Percentiles rank a stretch among this genome's conserved stretches.
Conservation (phyloP, 331 rosid species). For the Cydonia oblonga region DNA sequence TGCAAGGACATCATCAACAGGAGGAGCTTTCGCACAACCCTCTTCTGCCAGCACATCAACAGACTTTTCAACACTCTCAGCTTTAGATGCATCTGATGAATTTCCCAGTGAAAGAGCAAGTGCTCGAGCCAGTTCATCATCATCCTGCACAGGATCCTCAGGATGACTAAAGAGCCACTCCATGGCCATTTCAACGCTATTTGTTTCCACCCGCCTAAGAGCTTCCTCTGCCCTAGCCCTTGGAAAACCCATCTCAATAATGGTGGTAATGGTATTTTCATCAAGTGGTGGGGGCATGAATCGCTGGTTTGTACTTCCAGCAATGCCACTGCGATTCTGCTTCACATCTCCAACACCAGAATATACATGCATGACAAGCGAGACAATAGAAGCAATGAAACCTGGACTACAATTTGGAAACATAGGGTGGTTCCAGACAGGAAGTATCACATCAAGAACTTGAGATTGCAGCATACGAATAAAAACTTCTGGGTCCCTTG, state of each 20-base stretch:
- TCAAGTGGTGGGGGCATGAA: slow-evolving; percentile 86
- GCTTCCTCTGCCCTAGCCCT: slow-evolving; percentile 99
- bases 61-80: slow-evolving; percentile 65
- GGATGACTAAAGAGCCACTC: slow-evolving; percentile 94
- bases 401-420: slow-evolving; percentile 68
- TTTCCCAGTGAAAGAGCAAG: slow-evolving; percentile 90
- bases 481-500: slow-evolving; percentile 94
- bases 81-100: slow-evolving; percentile 79
- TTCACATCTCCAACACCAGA: slow-evolving; percentile 97
- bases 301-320: slow-evolving; percentile 60
- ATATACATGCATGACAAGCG: slow-evolving; percentile 76
- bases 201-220: slow-evolving; percentile 82
- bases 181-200: slow-evolving; percentile 99
- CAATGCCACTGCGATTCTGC: slow-evolving; percentile 58
- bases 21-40: slow-evolving; percentile 69
- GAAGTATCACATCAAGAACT: slow-evolving; percentile 82
- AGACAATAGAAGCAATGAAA: slow-evolving; percentile 76
- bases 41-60: slow-evolving; percentile 63
- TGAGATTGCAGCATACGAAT: slow-evolving; percentile 94
- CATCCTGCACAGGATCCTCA: slow-evolving; percentile 98
- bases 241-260: slow-evolving; percentile 96
- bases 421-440: slow-evolving; percentile 84
- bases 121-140: slow-evolving; percentile 95
- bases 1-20: slow-evolving; percentile 81
- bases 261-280: slow-evolving; percentile 80